Base-by-base conservation (phyloP, 2,329 filamentous ascomycete genomes). In the Cladophialophora carrionii region DNA sequence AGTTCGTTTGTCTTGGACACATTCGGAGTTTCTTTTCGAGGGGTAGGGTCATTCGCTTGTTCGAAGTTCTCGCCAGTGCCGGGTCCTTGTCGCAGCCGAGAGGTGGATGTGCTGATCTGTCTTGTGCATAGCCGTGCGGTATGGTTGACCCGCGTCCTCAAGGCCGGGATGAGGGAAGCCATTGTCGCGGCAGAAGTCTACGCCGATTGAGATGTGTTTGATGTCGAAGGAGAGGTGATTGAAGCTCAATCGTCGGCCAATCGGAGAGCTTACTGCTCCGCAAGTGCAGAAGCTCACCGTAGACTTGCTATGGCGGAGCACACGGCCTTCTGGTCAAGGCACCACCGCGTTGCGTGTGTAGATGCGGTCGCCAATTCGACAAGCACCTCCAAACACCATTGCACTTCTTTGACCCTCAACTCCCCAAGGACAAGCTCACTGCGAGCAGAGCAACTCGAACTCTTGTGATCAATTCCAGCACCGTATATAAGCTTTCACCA, bases 1-100 rank as follows among this genome's bases (percentile, higher is more conserved):
- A 81, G 76, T 65, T 83, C 85, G 78, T 89, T 89, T 74, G 85
- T 87, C 72, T 81, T 82, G 61, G 86, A 87, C 69, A 88, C 83
- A 74, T 84, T 86, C 54, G 80, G 78, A 70, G 81, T 78, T 70
- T 81, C 72, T 67, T 78, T 76, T 68, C 77, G 77, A 57, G 76
- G 76, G 76, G 84, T 86, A 61, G 83, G 83, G 80, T 88, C 83
- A 77, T 88, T 89, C 76, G 84, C 76, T 62, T 76, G 81, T 67
- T 78, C 74, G 68, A 69, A 71, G 74, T 78, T 79, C 71, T 79
- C 78, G 65, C 70, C 69, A 29, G 64, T 64, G 34, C 70, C 70
- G 24, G 66, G 66, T 53, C 67, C 66, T 64, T 70, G 67, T 63
- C 63, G 59, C 22, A 67, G 57, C 49, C 58, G 57, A 48, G 58